phyloP scores from a whole-genome alignment of 2,329 filamentous ascomycete genomes.

The Microsporum ferrugineum region DNA sequence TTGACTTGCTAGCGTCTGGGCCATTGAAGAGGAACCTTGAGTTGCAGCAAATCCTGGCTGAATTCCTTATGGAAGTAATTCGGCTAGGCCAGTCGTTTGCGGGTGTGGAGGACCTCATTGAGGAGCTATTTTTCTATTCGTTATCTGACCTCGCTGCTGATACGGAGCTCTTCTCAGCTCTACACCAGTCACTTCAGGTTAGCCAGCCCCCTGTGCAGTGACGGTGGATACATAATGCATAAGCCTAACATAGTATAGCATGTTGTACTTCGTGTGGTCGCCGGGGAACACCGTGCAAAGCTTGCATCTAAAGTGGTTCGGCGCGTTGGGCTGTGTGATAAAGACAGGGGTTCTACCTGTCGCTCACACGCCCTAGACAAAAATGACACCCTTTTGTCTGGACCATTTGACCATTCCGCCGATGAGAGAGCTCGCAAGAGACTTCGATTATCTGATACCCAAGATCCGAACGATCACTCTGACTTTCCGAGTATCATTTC shows the following conservation, averaged over 20 bases:
- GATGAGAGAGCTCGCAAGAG: constrained; percentile 26
- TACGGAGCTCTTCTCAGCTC: constrained; percentile 12
- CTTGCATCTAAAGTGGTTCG: neutral
- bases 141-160: constrained; percentile 19
- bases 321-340: neutral
- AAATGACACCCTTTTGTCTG: constrained; percentile 5
- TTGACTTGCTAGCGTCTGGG: constrained; percentile 21
- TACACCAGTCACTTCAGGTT: constrained; percentile 27
- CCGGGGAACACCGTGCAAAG: constrained; percentile 9
- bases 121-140: constrained; percentile 19
- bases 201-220: neutral
- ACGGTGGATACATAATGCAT: neutral
- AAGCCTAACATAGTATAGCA: constrained; percentile 10
- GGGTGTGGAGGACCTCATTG: constrained; percentile 17
- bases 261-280: constrained; percentile 13
- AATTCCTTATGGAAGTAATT: constrained; percentile 21
- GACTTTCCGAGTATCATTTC: constrained; percentile 25
- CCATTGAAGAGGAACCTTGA: constrained; percentile 16
- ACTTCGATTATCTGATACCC: constrained; percentile 24
- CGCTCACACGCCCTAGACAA: neutral
- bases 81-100: constrained; percentile 16
- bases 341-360: neutral
- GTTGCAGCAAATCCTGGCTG: constrained; percentile 23
- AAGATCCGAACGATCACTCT: constrained; percentile 25
- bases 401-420: constrained; percentile 9